phyloP scores from a whole-genome alignment of 208 protist species.

The Leptomonas pyrrhocoris region DNA sequence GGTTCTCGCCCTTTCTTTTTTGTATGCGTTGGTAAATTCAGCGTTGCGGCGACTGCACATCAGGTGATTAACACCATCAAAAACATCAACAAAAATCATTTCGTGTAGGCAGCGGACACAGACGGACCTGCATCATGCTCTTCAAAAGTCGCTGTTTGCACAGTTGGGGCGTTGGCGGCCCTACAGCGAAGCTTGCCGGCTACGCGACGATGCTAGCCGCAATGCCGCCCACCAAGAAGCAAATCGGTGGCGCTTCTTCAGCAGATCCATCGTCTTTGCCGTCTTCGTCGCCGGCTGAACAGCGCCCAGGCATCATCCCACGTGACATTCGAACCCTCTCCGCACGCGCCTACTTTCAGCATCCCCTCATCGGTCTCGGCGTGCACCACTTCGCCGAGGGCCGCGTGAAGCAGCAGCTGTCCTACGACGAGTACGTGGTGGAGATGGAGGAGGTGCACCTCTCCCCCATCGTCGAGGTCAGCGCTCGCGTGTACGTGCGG shows the following conservation, averaged over 20 bases:
- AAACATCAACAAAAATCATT: background rate
- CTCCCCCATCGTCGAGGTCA: constrained; percentile 80
- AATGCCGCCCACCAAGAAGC: background rate
- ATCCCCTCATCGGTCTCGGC: constrained; percentile 58
- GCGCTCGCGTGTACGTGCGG: constrained; percentile 71
- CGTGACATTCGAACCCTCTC: constrained; percentile 17
- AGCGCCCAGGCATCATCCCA: constrained; percentile 13
- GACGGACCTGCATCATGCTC: background rate
- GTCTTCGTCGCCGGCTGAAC: background rate
- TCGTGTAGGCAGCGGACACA: background rate
- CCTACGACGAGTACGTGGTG: constrained; percentile 67
- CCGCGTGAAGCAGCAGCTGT: constrained; percentile 49
- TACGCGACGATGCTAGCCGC: constrained; percentile 12
- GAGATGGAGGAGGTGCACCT: constrained; percentile 70
- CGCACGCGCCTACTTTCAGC: constrained; percentile 61
- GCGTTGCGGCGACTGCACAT: too few relatives aligned
- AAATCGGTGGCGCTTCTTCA: background rate
- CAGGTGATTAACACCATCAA: too few relatives aligned
- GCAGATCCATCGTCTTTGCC: background rate
- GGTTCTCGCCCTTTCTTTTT: too few relatives aligned
- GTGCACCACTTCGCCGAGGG: constrained; percentile 76
- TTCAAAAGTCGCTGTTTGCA: constrained; percentile 1
- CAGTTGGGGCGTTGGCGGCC: background rate
- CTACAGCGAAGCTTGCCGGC: background rate
- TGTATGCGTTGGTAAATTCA: too few relatives aligned